Evolutionary conservation across 306 rosid species (phyloP), one percentile per base, ranked within the genome.

Genomic region (Vigna hirtella): DNA sequence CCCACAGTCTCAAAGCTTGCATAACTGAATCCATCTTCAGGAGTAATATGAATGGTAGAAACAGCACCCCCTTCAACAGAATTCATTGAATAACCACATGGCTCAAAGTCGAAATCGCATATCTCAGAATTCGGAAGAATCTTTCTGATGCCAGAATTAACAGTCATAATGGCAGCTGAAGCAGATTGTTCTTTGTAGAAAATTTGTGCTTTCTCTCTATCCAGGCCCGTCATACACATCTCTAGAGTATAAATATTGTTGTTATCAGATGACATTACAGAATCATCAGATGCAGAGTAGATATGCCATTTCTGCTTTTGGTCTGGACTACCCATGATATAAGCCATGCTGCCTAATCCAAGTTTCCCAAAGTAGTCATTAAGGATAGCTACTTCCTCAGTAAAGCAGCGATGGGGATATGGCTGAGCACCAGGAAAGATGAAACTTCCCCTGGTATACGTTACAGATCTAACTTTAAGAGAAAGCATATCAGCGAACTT

Each of bases 191-290:
- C 72, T 70, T 90, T 88, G 84, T 24, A 90, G 80, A 90, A 90
- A 28, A 90, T 90, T 1, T 28, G 66, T 17, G 94, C 64, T 76
- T 84, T 90, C 34, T 68, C 87, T 42, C 72, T 81, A 70, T 88
- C 92, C 67, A 90, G 42, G 47, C 92, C 90, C 50, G 92, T 90
- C 94, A 90, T 86, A 82, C 94, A 90, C 90, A 90, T 90, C 79
- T 90, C 94, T 0, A 90, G 79, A 2, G 94, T 85, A 83, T 79
- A 90, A 43, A 81, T 82, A 70, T 78, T 9, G 13, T 9, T 59
- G 47, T 9, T 55, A 30, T 85, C 84, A 2, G 0, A 5, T 13
- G 77, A 18, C 59, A 55, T 47, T 47, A 79, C 72, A 5, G 86
- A 68, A 3, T 81, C 87, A 0, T 83, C 88, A 70, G 84, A 81